These are phyloP conservation scores for Collybiopsis confluens DNA, from an alignment of 768 basidiomycete species.

Conservation along the genomic window DNA sequence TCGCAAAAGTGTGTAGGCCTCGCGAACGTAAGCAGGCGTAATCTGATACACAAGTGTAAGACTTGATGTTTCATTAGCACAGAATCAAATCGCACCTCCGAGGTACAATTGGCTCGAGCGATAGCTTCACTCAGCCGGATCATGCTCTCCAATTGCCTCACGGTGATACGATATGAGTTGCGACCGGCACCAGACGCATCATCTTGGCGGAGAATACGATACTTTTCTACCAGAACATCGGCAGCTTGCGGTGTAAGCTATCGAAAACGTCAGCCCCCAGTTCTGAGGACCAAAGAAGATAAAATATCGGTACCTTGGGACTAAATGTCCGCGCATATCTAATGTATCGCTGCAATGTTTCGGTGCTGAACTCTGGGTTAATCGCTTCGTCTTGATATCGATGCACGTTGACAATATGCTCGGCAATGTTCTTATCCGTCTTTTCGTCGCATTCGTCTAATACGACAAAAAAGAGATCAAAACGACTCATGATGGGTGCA, in stretches of 20 bases:
- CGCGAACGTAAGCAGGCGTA: conserved; percentile 88
- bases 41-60: conserved; percentile 48
- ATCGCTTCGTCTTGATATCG: conserved; percentile 94
- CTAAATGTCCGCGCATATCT: conserved; percentile 96
- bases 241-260: conserved; percentile 93
- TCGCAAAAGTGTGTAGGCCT: conserved; percentile 88
- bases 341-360: conserved; percentile 94
- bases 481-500: conserved; percentile 98
- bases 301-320: conserved; percentile 66
- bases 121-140: conserved; percentile 97
- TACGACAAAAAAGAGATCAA: conserved; percentile 97
- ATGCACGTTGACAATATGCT: conserved; percentile 97
- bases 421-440: conserved; percentile 89
- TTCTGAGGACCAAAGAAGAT: neutral
- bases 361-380: conserved; percentile 94
- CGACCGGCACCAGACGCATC: conserved; percentile 83
- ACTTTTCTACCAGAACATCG: conserved; percentile 92
- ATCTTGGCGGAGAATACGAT: conserved; percentile 86
- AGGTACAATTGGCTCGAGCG: conserved; percentile 92
- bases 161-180: conserved; percentile 96
- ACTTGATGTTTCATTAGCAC: neutral
- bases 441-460: conserved; percentile 95
- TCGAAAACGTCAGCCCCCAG: conserved; percentile 7
- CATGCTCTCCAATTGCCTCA: conserved; percentile 97
- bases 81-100: conserved; percentile 54